Evolutionary conservation across 352 stramenopile genomes (phyloP).

Genomic region (Globisporangium lucens): DNA sequence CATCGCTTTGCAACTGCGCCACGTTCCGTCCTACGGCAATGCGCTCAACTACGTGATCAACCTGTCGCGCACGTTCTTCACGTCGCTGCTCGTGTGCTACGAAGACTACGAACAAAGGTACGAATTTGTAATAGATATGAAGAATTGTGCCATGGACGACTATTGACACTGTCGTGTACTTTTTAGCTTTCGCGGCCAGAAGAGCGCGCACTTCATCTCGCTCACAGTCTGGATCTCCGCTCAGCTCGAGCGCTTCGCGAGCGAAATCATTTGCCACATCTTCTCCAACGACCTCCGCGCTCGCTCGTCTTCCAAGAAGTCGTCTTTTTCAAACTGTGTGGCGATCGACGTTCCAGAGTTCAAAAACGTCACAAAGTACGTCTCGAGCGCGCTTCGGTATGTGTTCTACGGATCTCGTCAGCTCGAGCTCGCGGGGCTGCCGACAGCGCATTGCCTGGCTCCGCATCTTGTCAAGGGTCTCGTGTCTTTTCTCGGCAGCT

Average conservation of each 20-base stretch:
- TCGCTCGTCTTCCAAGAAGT: conserved; percentile 1
- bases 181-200: conserved; percentile 63
- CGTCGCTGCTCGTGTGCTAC: conserved; percentile 80
- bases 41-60: conserved; percentile 82
- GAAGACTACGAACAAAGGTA: conserved; percentile 77
- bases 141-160: neutral
- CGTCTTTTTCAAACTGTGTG: conserved; percentile 20
- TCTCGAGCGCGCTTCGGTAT: conserved; percentile 70
- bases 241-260: conserved; percentile 73
- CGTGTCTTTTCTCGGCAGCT: conserved; percentile 55
- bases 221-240: conserved; percentile 81
- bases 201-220: conserved; percentile 70
- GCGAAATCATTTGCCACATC: conserved; percentile 70
- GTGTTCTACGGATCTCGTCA: conserved; percentile 81
- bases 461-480: conserved; percentile 61
- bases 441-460: conserved; percentile 69
- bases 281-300: conserved; percentile 45
- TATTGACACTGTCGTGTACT: neutral
- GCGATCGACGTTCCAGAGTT: conserved; percentile 72
- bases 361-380: conserved; percentile 73
- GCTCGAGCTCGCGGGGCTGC: conserved; percentile 71
- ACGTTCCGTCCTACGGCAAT: conserved; percentile 72
- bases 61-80: conserved; percentile 81
- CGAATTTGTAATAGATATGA: neutral
- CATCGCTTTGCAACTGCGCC: conserved; percentile 69